A percentile compares a stretch with the other conserved stretches of the same genome.
Evolutionary conservation across 805 yeast genomes (phyloP).

Genomic region (Candida nitratophila): DNA sequence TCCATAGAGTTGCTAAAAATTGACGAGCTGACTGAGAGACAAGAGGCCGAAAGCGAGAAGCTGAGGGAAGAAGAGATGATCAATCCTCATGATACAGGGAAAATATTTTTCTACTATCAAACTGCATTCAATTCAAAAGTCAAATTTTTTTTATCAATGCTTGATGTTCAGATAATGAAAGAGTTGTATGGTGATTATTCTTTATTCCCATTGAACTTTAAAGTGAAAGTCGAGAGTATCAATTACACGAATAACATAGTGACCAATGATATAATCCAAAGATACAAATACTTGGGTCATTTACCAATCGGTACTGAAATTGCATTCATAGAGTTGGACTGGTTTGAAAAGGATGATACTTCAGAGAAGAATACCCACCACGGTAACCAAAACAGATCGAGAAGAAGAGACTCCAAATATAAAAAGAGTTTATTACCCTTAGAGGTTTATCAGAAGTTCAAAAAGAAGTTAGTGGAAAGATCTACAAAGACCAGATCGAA

Average conservation of each 20-base stretch:
- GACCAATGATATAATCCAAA: slow-evolving; percentile 48
- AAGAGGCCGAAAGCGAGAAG: slow-evolving; percentile 1
- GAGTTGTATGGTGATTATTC: slow-evolving; percentile 55
- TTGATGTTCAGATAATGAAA: slow-evolving; percentile 72
- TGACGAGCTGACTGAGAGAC: slow-evolving; percentile 14
- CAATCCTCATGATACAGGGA: slow-evolving; percentile 5
- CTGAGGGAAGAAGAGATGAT: neutral
- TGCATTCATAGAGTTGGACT: slow-evolving; percentile 79
- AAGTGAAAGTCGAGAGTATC: slow-evolving; percentile 62
- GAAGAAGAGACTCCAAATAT: slow-evolving; percentile 7
- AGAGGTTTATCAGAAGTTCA: slow-evolving; percentile 39
- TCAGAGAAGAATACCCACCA: slow-evolving; percentile 6
- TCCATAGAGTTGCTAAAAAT: slow-evolving; percentile 2
- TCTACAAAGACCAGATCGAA: slow-evolving; percentile 42
- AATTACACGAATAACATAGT: slow-evolving; percentile 47
- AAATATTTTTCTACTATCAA: slow-evolving; percentile 67
- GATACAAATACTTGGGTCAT: slow-evolving; percentile 71
- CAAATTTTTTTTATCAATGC: slow-evolving; percentile 61
- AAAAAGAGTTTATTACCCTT: slow-evolving; percentile 27
- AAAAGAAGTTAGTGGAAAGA: slow-evolving; percentile 51
- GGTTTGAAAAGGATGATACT: slow-evolving; percentile 39
- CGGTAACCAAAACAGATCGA: slow-evolving; percentile 21
- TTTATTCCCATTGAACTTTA: slow-evolving; percentile 59
- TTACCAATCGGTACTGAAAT: slow-evolving; percentile 80
- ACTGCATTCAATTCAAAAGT: slow-evolving; percentile 64